Evolutionary conservation across 2,329 filamentous ascomycete species (phyloP), one percentile per base, ranked within the genome.

Genomic region (Macroventuria anomochaeta): DNA sequence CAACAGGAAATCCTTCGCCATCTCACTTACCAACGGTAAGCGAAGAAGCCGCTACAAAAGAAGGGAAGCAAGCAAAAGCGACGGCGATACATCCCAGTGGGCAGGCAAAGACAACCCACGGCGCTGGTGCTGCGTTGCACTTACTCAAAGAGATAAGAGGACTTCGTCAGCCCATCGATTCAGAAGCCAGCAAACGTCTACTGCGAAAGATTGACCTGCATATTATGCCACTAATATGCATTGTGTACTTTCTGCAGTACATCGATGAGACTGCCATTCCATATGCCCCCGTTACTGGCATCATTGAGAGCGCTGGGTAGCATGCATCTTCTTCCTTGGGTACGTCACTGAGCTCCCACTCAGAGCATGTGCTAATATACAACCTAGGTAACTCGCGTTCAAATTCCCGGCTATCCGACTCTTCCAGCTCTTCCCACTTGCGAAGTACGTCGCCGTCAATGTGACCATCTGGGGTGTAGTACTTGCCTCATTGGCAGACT

Each of bases 261-360:
- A 80, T 84, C 61, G 82, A 84, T 67, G 85, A 85, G 68, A 78
- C 81, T 55, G 79, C 81, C 0, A 70, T 84, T 5, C 77, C 77
- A 0, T 85, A 84, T 62, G 77, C 79, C 0, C 81, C 82, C 2
- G 80, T 85, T 0, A 85, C 84, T 54, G 83, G 85, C 40, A 71
- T 85, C 0, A 80, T 84, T 55, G 68, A 71, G 11, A 76, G 77
- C 18, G 82, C 39, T 84, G 82, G 81, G 75, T 83, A n/a, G 79
- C 80, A 1, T 80, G 76, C 18, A 79, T 84, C 4, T 85, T 84
- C 63, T 85, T 84, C 55, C 75, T 85, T n/a, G 81, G 58, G 12
- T 66, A 65, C 31, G 51, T 63, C 6, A 29, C 58, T 8, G 48
- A 11, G 49, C 12, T 57, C 60, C 20, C 61, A 52, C 17, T 59